phyloP scores from a whole-genome alignment of 2,329 filamentous ascomycete genomes.

The Tolypocladium album region DNA sequence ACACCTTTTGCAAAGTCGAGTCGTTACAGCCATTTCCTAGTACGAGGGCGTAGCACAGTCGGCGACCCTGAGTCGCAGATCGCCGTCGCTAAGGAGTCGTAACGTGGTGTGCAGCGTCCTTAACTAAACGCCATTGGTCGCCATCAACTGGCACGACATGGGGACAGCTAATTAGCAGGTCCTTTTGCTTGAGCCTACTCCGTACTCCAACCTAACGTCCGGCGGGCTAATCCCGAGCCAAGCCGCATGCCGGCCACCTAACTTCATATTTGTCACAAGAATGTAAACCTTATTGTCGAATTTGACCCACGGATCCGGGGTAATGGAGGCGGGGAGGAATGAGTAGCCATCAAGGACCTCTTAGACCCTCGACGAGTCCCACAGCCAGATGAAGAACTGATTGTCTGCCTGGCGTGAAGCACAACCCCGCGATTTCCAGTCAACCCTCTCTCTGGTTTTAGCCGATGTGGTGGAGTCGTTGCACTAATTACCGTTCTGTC shows the following conservation, averaged over 20 bases:
- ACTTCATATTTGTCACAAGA: background rate
- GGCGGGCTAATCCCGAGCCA: background rate
- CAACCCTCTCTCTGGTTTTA: background rate
- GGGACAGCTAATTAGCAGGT: background rate
- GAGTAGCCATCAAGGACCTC: too few species aligned
- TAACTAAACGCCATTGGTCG: background rate
- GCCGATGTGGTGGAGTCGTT: background rate
- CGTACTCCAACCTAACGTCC: background rate
- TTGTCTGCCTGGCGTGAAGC: background rate
- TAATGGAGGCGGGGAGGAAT: background rate
- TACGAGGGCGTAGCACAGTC: background rate
- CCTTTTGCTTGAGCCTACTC: background rate
- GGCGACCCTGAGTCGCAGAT: background rate
- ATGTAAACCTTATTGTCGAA: background rate
- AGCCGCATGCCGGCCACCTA: background rate
- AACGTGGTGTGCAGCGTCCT: background rate
- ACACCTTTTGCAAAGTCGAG: background rate
- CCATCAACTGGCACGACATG: background rate
- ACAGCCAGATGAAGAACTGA: background rate
- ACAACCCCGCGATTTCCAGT: background rate
- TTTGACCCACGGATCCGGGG: background rate
- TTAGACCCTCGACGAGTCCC: background rate
- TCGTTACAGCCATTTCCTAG: background rate
- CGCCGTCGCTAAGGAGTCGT: background rate
- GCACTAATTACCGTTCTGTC: too few species aligned